A percentile compares a stretch with the other conserved stretches of the same genome.
Conservation (phyloP, 169 alveolate genomes). For the Plasmodium relictum region DNA sequence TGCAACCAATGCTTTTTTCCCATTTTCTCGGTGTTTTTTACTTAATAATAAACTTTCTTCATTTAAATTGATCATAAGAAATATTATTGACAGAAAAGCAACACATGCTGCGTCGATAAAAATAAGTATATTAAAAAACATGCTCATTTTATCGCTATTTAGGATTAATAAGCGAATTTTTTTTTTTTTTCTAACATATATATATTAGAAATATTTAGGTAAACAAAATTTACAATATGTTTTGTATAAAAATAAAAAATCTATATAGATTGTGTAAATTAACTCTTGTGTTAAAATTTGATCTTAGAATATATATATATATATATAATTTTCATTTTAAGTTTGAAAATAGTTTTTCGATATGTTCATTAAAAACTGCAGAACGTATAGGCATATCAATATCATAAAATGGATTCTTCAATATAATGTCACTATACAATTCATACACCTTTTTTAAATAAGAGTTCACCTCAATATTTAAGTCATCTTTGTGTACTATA, state of each 20-base stretch:
- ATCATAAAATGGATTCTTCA: conserved; percentile 95
- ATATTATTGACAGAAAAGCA: conserved; percentile 70
- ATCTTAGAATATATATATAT: not conserved
- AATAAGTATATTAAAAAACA: conserved; percentile 73
- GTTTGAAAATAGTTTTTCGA: conserved; percentile 80
- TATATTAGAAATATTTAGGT: not conserved
- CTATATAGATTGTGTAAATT: no score
- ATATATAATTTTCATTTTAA: conserved; percentile 27
- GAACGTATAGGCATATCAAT: conserved; percentile 94
- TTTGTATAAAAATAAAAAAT: no score
- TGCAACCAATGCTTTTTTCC: conserved; percentile 68
- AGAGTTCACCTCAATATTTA: conserved; percentile 78
- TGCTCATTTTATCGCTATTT: conserved; percentile 53
- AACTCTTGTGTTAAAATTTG: no score
- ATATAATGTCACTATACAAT: conserved; percentile 92
- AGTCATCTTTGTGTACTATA: conserved; percentile 78
- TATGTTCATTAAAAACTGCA: conserved; percentile 83
- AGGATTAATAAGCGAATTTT: not conserved
- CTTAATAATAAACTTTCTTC: conserved; percentile 62
- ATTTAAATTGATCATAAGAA: conserved; percentile 70
- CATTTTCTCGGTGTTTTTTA: conserved; percentile 72
- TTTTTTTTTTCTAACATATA: not conserved
- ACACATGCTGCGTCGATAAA: conserved; percentile 77
- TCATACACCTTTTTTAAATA: conserved; percentile 91
- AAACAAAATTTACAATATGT: no score